Conservation (phyloP, 225 moss, liverwort and hornwort genomes). For the Sphagnum tenellum region DNA sequence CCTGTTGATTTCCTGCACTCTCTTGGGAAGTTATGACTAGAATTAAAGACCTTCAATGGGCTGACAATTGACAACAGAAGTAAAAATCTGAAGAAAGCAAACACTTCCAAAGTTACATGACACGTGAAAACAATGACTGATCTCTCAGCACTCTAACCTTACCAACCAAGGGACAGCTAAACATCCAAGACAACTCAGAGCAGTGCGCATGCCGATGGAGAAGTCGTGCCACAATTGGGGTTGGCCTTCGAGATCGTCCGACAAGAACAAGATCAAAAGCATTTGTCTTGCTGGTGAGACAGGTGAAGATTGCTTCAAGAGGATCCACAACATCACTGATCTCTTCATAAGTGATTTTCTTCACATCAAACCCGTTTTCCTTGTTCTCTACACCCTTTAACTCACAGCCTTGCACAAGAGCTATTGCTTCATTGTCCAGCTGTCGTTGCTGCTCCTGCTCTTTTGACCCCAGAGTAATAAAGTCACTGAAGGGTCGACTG, state of each 20-base stretch:
- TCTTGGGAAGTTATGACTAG: too few relatives aligned
- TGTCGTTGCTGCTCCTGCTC: constrained; percentile 24
- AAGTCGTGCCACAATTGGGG: constrained; percentile 49
- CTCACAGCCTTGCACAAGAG: constrained; percentile 1
- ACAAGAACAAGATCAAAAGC: constrained; percentile 52
- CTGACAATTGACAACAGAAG: too few relatives aligned
- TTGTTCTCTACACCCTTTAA: constrained; percentile 6
- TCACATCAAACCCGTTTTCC: not conserved
- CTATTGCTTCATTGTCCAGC: constrained; percentile 22
- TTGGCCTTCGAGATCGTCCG: constrained; percentile 59
- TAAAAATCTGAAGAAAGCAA: too few relatives aligned
- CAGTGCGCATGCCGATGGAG: constrained; percentile 30
- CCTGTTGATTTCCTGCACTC: too few relatives aligned
- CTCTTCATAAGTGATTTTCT: constrained; percentile 31
- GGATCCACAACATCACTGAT: constrained; percentile 11
- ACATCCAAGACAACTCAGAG: constrained; percentile 31
- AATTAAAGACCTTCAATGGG: too few relatives aligned
- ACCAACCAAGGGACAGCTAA: too few relatives aligned
- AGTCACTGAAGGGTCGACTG: constrained; percentile 15
- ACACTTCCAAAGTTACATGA: too few relatives aligned
- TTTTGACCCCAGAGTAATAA: constrained; percentile 3
- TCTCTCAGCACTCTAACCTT: too few relatives aligned
- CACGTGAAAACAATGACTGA: too few relatives aligned
- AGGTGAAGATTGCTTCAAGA: constrained; percentile 24
- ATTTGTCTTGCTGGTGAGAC: constrained; percentile 21